A percentile compares a stretch with the other conserved stretches of the same genome.
Evolutionary conservation across 140 eudicot genomes (phyloP).

Genomic region (Eryngium alpinum): DNA sequence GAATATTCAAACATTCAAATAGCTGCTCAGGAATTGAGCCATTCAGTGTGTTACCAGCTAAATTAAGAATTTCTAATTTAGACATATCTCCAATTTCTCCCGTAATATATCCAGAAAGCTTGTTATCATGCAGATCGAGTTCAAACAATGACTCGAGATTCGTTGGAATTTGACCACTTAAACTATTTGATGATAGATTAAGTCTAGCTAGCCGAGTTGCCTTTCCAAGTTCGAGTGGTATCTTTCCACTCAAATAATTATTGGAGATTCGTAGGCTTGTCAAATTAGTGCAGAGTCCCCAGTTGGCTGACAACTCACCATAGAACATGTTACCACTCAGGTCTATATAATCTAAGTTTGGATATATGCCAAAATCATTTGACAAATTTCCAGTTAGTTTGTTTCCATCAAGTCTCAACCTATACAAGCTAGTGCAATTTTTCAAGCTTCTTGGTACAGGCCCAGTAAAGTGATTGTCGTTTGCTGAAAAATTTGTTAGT

Average conservation of each 20-base stretch:
- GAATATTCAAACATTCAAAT: slow-evolving; percentile 16
- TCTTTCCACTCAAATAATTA: slow-evolving; percentile 31
- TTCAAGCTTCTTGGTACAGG: slow-evolving; percentile 18
- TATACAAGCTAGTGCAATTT: slow-evolving; percentile 25
- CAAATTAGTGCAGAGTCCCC: neutral
- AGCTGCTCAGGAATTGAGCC: no score
- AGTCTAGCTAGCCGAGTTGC: neutral
- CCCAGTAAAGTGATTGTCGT: slow-evolving; percentile 15
- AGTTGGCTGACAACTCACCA: neutral
- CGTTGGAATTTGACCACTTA: neutral
- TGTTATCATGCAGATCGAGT: neutral
- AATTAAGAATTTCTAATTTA: neutral
- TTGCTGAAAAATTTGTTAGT: neutral
- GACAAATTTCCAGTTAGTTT: slow-evolving; percentile 22
- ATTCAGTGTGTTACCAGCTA: no score
- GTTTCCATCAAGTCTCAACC: slow-evolving; percentile 23
- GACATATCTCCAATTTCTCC: neutral
- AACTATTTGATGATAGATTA: no score
- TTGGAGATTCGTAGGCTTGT: slow-evolving; percentile 14
- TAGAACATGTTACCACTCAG: neutral
- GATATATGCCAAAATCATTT: no score
- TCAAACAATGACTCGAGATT: no score
- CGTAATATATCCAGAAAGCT: neutral
- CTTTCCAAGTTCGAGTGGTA: no score
- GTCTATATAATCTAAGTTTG: neutral